A percentile compares a stretch with the other conserved stretches of the same genome.
Evolutionary conservation across 2,329 filamentous ascomycete genomes (phyloP).

Genomic region (Alternaria sp.): DNA sequence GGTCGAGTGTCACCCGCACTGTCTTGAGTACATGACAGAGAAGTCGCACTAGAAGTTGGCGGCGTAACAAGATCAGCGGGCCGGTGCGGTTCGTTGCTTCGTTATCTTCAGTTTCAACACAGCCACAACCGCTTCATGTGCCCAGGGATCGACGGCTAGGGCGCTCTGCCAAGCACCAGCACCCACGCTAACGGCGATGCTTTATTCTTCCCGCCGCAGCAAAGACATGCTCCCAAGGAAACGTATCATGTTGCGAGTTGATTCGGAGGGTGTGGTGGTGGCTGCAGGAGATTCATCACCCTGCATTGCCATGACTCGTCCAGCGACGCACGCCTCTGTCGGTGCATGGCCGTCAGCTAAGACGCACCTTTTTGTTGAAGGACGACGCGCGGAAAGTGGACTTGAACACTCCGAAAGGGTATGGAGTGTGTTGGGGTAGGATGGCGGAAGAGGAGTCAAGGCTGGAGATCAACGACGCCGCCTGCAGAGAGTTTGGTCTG

Average conservation of each 20-base stretch:
- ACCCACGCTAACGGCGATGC: slow-evolving; percentile 17
- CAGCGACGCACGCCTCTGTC: background rate
- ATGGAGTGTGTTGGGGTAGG: slow-evolving; percentile 13
- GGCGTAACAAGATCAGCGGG: slow-evolving; percentile 23
- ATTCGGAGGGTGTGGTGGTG: slow-evolving; percentile 1
- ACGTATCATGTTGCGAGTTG: slow-evolving; percentile 3
- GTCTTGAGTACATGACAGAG: slow-evolving; percentile 8
- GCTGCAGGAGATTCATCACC: slow-evolving; percentile 12
- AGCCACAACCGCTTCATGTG: slow-evolving; percentile 35
- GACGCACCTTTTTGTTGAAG: slow-evolving; percentile 1
- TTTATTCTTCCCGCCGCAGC: slow-evolving; percentile 17
- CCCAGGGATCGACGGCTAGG: slow-evolving; percentile 22
- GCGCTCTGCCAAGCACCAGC: slow-evolving; percentile 20
- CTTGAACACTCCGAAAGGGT: slow-evolving; percentile 8
- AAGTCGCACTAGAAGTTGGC: slow-evolving; percentile 22
- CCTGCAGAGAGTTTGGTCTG: slow-evolving; percentile 12
- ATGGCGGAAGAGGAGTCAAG: slow-evolving; percentile 7
- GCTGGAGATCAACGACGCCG: slow-evolving; percentile 23
- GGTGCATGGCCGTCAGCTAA: slow-evolving; percentile 2
- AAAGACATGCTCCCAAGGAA: slow-evolving; percentile 2
- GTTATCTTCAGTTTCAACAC: slow-evolving; percentile 39
- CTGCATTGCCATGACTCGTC: slow-evolving; percentile 11
- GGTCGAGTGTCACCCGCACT: slow-evolving; percentile 7
- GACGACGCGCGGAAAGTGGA: slow-evolving; percentile 12
- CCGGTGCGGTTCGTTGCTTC: slow-evolving; percentile 26